Evolutionary conservation across 345 rosid genomes (phyloP), one percentile per base, ranked within the genome.

Genomic region (Garcia nutans): DNA sequence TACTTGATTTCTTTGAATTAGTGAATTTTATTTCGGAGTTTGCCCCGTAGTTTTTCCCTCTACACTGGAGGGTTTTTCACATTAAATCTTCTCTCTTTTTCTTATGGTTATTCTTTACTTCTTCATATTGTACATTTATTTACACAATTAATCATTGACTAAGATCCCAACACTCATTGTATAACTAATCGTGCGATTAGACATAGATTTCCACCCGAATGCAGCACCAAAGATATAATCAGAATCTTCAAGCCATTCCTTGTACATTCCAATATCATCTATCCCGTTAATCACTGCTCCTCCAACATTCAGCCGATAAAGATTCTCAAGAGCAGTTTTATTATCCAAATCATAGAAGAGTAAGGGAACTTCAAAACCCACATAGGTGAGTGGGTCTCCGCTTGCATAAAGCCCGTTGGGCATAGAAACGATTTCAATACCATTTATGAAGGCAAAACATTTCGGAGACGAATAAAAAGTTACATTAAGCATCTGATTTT

Each of bases 381-480:
- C 54, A 42, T 8, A 10, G 13, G 54, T 19, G 1, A 10, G 49
- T 42, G 28, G 31, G 10, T 8, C 42, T 5, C 66, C 66, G 42
- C 8, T 5, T 28, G 8, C 24, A 28, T 70, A 70, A 12, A 70
- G 59, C 26, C 24, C 9, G 59, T 50, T 20, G 3, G 73, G 73
- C 59, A 70, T 50, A 7, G 61, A 70, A 47, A 70, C 10, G 3
- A 70, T 54, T 31, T 70, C 73, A 10, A 70, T 70, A 8, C 73
- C 61, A 26, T 70, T 70, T 17, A 70, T 70, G 60, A 70, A 52
- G 41, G 73, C 45, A 52, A 54, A 52, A 70, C 61, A 70, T 8
- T 15, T 24, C 0, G 59, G 59, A 26, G 72, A 68, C 4, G 72
- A 59, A 23, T 2, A 2, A 22, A 68, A 68, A 6, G 72, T 68